These are phyloP conservation scores for Pterocarpus santalinus DNA, from an alignment of 306 rosid genomes.

Conservation along the genomic window DNA sequence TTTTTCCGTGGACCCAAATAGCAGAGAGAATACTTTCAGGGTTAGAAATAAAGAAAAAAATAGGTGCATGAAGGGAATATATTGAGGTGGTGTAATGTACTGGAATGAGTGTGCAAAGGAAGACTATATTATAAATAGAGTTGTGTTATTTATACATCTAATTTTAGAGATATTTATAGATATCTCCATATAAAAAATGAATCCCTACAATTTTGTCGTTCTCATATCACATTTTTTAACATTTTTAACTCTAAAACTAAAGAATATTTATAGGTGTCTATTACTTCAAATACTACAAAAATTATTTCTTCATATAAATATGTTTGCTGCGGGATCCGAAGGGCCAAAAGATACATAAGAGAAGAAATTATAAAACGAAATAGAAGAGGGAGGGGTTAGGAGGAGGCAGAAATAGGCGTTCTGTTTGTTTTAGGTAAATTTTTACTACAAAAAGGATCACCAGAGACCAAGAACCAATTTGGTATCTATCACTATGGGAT, in stretches of 20 bases:
- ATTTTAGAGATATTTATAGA: too few relatives aligned
- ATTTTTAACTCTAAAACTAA: too few relatives aligned
- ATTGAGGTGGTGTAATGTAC: conserved; percentile 41
- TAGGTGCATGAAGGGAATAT: conserved; percentile 33
- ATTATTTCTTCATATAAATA: conserved; percentile 7
- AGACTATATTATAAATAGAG: conserved; percentile 43
- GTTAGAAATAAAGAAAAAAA: background rate
- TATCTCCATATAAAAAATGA: too few relatives aligned
- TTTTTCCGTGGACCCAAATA: conserved; percentile 45
- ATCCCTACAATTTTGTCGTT: too few relatives aligned
- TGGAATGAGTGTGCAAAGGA: conserved; percentile 58
- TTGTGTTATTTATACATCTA: too few relatives aligned
- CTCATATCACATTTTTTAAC: too few relatives aligned
- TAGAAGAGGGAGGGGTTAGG: too few relatives aligned
- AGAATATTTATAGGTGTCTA: too few relatives aligned
- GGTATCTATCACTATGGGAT: background rate
- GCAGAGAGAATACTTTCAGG: conserved; percentile 44
- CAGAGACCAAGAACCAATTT: conserved; percentile 48
- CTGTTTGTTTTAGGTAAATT: too few relatives aligned
- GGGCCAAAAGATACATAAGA: conserved; percentile 43
- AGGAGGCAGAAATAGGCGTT: too few relatives aligned
- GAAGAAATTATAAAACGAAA: background rate
- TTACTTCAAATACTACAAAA: too few relatives aligned
- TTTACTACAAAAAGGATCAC: background rate
- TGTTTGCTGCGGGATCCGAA: conserved; percentile 55